A percentile compares a stretch with the other conserved stretches of the same genome.
These are phyloP conservation scores for Nepenthes mirabilis DNA, from an alignment of 148 eudicot genomes.

Conservation along the genomic window DNA sequence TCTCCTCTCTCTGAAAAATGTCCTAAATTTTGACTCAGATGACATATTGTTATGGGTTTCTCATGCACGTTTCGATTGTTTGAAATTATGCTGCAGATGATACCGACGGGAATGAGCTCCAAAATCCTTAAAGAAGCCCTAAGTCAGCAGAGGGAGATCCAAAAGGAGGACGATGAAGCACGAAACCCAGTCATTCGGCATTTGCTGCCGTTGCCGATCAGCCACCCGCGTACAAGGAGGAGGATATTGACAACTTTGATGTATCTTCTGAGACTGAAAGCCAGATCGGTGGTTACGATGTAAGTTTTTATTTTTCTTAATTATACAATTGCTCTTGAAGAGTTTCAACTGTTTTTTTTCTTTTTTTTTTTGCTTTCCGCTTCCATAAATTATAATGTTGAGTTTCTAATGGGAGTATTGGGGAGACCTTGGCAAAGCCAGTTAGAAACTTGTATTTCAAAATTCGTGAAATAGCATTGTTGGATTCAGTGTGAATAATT, in stretches of 20 bases:
- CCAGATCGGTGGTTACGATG: slow-evolving; percentile 54
- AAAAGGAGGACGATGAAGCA: slow-evolving; percentile 41
- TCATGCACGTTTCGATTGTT: background rate
- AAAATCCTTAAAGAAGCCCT: slow-evolving; percentile 70
- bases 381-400: background rate
- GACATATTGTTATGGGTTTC: background rate
- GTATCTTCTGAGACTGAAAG: slow-evolving; percentile 24
- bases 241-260: slow-evolving; percentile 42
- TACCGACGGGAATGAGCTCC: slow-evolving; percentile 49
- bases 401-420: no score
- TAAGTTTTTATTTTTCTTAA: no score
- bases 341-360: no score
- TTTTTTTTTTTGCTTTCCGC: background rate
- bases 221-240: slow-evolving; percentile 38
- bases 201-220: slow-evolving; percentile 14
- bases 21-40: background rate
- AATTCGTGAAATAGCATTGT: no score
- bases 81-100: slow-evolving; percentile 25
- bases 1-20: background rate
- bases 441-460: no score
- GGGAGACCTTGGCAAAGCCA: no score
- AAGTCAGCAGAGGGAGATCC: slow-evolving; percentile 66
- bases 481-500: no score
- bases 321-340: no score
- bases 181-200: slow-evolving; percentile 12